A percentile compares a stretch with the other conserved stretches of the same genome.
These are phyloP conservation scores for Mycosphaerella arachidis DNA, from an alignment of 2,329 filamentous ascomycete species.

Conservation along the genomic window DNA sequence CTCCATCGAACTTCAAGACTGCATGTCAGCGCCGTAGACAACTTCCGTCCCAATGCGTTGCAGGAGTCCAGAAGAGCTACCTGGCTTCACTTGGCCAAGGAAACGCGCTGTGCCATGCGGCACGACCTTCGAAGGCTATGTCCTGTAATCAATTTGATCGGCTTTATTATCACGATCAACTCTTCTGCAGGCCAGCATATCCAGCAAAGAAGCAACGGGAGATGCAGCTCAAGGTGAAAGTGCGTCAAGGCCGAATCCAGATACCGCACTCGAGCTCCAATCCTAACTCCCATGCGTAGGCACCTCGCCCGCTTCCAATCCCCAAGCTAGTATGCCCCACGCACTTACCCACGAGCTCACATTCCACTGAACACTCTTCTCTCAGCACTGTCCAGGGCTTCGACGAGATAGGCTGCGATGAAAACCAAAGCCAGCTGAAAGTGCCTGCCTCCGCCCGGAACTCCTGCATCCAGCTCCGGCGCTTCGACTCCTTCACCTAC, in stretches of 20 bases:
- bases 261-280: background rate
- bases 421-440: background rate
- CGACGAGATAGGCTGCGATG: background rate
- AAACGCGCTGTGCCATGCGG: no score
- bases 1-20: no score
- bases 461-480: background rate
- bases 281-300: background rate
- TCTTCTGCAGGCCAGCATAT: no score
- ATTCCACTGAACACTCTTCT: background rate
- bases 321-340: background rate
- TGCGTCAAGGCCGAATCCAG: background rate
- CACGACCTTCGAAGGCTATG: no score
- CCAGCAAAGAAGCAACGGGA: background rate
- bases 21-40: no score
- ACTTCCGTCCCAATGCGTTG: no score
- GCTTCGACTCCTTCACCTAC: background rate
- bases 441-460: background rate
- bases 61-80: no score
- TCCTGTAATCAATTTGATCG: no score
- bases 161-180: no score
- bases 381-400: background rate
- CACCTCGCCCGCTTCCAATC: background rate
- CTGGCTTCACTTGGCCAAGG: no score
- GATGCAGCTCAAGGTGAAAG: background rate
- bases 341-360: background rate